Evolutionary conservation across 1,139 yeast genomes (phyloP).

Genomic region (Candida tropicalis): DNA sequence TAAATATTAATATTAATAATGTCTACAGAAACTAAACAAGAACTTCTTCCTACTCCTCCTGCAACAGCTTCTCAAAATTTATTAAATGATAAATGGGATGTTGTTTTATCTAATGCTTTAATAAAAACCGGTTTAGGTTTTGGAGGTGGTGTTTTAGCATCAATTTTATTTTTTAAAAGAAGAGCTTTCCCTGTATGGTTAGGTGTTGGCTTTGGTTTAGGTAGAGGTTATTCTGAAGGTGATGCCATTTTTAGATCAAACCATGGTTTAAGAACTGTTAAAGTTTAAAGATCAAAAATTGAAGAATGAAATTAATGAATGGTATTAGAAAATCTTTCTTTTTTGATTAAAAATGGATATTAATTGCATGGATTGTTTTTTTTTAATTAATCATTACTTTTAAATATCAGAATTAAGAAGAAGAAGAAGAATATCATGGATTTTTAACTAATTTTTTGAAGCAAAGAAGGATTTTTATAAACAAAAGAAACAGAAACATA

Average conservation of each 20-base stretch:
- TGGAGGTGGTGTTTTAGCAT: slow-evolving; percentile 93
- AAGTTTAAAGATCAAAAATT: slow-evolving; percentile 58
- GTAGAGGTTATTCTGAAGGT: slow-evolving; percentile 97
- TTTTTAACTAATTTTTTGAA: no score
- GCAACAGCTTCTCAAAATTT: slow-evolving; percentile 64
- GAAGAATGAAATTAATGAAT: no score
- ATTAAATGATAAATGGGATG: slow-evolving; percentile 93
- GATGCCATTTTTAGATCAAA: slow-evolving; percentile 89
- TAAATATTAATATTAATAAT: slow-evolving; percentile 8
- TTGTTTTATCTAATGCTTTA: slow-evolving; percentile 88
- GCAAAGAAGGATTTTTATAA: not conserved
- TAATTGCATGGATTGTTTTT: not conserved
- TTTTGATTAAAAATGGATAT: not conserved
- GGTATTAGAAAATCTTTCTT: not conserved
- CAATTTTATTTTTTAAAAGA: slow-evolving; percentile 89
- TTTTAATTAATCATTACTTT: no score
- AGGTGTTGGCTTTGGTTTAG: slow-evolving; percentile 94
- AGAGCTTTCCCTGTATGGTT: slow-evolving; percentile 97
- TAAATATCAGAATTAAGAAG: not conserved
- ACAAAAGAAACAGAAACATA: not conserved
- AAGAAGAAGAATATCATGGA: not conserved
- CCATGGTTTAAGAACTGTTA: slow-evolving; percentile 74
- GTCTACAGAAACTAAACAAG: slow-evolving; percentile 23
- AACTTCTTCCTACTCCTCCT: slow-evolving; percentile 30
- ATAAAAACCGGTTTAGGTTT: slow-evolving; percentile 98